Percentiles rank a stretch among this genome's conserved stretches.
These are phyloP conservation scores for Penicillium carneum DNA, from an alignment of 2,329 filamentous ascomycete genomes.

Conservation along the genomic window DNA sequence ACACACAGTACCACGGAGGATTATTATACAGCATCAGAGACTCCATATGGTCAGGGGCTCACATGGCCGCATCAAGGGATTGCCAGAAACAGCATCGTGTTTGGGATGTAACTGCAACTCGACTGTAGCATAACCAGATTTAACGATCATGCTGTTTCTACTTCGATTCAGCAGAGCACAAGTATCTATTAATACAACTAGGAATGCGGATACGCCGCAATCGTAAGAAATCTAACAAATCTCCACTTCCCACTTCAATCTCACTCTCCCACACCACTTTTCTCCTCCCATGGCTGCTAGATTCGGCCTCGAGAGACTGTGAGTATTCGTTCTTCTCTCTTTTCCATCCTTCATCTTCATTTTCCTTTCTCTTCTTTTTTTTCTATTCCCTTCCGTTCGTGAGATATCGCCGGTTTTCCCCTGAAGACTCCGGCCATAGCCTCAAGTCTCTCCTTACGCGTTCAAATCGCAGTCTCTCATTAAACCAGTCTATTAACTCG, in stretches of 20 bases:
- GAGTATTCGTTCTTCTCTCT: constrained; percentile 25
- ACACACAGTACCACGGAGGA: too few species aligned
- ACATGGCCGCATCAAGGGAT: constrained; percentile 11
- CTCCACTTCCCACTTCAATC: constrained; percentile 36
- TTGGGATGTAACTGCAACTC: constrained; percentile 14
- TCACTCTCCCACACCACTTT: constrained; percentile 34
- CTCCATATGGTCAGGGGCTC: background rate
- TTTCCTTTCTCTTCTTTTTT: constrained; percentile 24
- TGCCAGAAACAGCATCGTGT: constrained; percentile 11
- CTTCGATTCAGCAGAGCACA: too few species aligned
- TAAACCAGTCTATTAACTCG: constrained; percentile 17
- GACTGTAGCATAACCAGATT: background rate
- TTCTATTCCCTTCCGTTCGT: constrained; percentile 10
- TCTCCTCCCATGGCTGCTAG: constrained; percentile 39
- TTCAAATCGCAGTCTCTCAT: constrained; percentile 26
- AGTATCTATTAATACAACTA: constrained; percentile 21
- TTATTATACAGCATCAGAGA: background rate
- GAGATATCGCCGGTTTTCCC: constrained; percentile 20
- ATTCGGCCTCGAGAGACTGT: constrained; percentile 27
- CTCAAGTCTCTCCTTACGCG: constrained; percentile 21
- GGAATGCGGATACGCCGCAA: constrained; percentile 25
- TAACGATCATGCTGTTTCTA: background rate
- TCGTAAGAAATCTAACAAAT: constrained; percentile 38
- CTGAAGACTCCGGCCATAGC: constrained; percentile 27
- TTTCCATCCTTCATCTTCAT: constrained; percentile 18